These are phyloP conservation scores for Russula brevipes DNA, from an alignment of 768 basidiomycete genomes.

Conservation along the genomic window DNA sequence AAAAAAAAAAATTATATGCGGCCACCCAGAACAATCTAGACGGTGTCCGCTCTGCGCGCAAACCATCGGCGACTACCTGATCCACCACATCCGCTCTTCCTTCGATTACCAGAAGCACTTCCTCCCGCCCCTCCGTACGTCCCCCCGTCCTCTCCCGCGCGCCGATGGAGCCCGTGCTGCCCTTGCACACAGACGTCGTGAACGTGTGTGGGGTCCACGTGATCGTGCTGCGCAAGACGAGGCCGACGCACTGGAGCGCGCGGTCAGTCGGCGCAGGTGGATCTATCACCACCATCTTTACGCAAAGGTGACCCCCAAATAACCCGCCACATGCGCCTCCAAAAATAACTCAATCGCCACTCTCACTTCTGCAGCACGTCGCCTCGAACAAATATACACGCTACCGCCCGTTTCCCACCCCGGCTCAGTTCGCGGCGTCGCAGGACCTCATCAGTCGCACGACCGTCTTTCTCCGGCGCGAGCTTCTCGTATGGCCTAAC, in stretches of 20 bases:
- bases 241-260: constrained; percentile 66
- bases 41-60: constrained; percentile 74
- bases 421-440: constrained; percentile 75
- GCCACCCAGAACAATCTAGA: constrained; percentile 61
- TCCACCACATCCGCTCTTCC: constrained; percentile 72
- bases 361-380: constrained; percentile 59
- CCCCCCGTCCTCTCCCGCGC: constrained; percentile 35
- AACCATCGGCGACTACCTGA: constrained; percentile 63
- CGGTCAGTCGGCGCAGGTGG: constrained; percentile 69
- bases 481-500: constrained; percentile 81
- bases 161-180: constrained; percentile 20
- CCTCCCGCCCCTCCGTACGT: constrained; percentile 57
- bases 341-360: constrained; percentile 8
- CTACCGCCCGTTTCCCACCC: constrained; percentile 87
- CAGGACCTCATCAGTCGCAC: constrained; percentile 70
- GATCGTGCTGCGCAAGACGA: constrained; percentile 49
- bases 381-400: constrained; percentile 83
- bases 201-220: constrained; percentile 54
- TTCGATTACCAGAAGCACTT: constrained; percentile 81
- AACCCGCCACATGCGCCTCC: not conserved
- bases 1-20: not conserved
- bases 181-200: constrained; percentile 31
- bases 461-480: constrained; percentile 75
- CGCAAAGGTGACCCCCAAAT: constrained; percentile 57
- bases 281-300: constrained; percentile 76